Conservation (phyloP, 1,284 basidiomycete species). For the Erythrobasidium hasegawianum region DNA sequence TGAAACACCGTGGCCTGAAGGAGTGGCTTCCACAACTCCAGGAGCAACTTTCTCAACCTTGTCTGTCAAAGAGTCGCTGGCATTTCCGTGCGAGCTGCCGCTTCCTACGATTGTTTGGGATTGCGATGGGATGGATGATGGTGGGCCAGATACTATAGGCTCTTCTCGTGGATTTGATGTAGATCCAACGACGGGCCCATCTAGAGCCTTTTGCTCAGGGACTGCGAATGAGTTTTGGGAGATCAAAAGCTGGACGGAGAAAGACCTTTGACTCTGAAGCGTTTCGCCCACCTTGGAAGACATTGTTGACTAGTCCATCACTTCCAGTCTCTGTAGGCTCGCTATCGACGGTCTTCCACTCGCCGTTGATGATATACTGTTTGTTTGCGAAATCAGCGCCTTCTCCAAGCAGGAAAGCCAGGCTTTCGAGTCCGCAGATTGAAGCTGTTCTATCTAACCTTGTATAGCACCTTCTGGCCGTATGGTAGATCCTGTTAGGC, state of each 20-base stretch:
- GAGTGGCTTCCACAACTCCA: slow-evolving; percentile 13
- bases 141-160: no score
- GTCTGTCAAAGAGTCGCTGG: not conserved
- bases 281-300: slow-evolving; percentile 20
- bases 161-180: no score
- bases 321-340: slow-evolving; percentile 24
- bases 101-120: no score
- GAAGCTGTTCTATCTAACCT: slow-evolving; percentile 11
- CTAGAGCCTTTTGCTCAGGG: not conserved
- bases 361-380: slow-evolving; percentile 33
- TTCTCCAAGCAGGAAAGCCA: not conserved
- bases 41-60: slow-evolving; percentile 31
- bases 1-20: not conserved
- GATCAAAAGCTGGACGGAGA: not conserved
- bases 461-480: slow-evolving; percentile 29
- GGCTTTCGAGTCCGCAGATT: not conserved
- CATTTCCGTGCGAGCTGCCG: not conserved
- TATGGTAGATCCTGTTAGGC: slow-evolving; percentile 19
- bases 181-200: no score
- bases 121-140: no score
- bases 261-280: not conserved
- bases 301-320: slow-evolving; percentile 30
- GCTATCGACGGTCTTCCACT: slow-evolving; percentile 23
- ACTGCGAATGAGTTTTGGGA: not conserved
- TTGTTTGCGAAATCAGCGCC: not conserved